Evolutionary conservation across 2,329 filamentous ascomycete species (phyloP), one percentile per base, ranked within the genome.

Genomic region (Sphaceloma murrayae): DNA sequence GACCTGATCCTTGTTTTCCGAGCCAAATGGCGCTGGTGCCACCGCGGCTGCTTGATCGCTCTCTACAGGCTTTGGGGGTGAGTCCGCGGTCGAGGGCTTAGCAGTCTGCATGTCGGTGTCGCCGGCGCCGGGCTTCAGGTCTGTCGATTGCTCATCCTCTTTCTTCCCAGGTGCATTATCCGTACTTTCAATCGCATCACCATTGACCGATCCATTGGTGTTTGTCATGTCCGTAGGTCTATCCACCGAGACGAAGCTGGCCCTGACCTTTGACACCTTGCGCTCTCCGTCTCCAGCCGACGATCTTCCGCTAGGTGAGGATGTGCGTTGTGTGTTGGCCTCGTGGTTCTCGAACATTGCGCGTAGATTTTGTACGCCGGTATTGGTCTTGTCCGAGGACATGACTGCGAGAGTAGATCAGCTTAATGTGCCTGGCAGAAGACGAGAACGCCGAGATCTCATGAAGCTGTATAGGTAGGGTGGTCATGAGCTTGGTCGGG

Each of bases 301-400:
- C 45, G 51, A 53, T 57, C 48, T 54, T 49, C 49, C 54, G 49
- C 42, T 55, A 46, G 45, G 52, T 52, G 21, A 46, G 49, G 46
- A 45, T 55, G 56, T 52, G 57, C 62, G 51, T 58, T 58, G 48
- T 62, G 63, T 34, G 66, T 52, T 54, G 46, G 61, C 54, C 45
- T 60, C 57, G 51, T 61, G 65, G 52, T 58, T 62, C 58, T 71
- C 68, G 57, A 70, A 71, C 59, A 70, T 64, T 46, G 67, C 67
- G 55, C 67, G 61, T 46, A 71, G 60, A 53, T 67, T 67, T 52
- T 67, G 62, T 51, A 71, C 67, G 52, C 65, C 66, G 46, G 57
- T 62, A 46, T 52, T 60, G 34, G 59, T 56, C 47, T 59, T 54
- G 54, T 62, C 53, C 48, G 54, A 49, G 48, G 62, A 65, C 67